These are phyloP conservation scores for Sclerotinia subarctica DNA, from an alignment of 2,329 filamentous ascomycete species.

Conservation along the genomic window DNA sequence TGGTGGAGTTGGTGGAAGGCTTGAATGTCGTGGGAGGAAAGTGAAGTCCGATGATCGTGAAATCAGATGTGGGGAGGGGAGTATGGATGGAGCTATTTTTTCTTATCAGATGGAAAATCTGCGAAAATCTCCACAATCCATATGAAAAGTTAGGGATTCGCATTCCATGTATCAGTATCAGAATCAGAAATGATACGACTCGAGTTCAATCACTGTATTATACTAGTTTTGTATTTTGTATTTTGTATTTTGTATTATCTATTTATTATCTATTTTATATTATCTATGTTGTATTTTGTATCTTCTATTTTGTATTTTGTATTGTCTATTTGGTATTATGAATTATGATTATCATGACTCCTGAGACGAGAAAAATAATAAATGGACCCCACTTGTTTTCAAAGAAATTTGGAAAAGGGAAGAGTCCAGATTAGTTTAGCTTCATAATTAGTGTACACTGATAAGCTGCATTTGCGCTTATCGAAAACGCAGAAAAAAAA, in stretches of 20 bases:
- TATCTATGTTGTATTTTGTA: neutral
- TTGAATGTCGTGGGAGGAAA: neutral
- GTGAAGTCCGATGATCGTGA: slow-evolving; percentile 2
- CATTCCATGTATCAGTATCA: no score
- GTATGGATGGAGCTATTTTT: slow-evolving; percentile 4
- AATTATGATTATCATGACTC: no score
- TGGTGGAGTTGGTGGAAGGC: neutral
- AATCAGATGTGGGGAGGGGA: slow-evolving; percentile 5
- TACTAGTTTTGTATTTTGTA: neutral
- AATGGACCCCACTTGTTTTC: neutral
- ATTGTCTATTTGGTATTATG: neutral
- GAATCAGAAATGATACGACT: neutral
- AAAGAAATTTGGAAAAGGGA: neutral
- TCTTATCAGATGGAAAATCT: slow-evolving; percentile 18
- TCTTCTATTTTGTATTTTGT: no score
- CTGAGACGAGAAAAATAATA: neutral
- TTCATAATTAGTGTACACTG: neutral
- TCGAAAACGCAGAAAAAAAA: slow-evolving; percentile 6
- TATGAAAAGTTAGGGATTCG: neutral
- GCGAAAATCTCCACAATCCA: slow-evolving; percentile 4
- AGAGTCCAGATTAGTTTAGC: neutral
- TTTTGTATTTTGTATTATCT: neutral
- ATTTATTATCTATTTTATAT: no score
- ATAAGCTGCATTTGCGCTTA: slow-evolving; percentile 5
- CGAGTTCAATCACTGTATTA: no score